Evolutionary conservation across 441 rosid genomes (phyloP).

Genomic region (Pelargonium cotyledonis): DNA sequence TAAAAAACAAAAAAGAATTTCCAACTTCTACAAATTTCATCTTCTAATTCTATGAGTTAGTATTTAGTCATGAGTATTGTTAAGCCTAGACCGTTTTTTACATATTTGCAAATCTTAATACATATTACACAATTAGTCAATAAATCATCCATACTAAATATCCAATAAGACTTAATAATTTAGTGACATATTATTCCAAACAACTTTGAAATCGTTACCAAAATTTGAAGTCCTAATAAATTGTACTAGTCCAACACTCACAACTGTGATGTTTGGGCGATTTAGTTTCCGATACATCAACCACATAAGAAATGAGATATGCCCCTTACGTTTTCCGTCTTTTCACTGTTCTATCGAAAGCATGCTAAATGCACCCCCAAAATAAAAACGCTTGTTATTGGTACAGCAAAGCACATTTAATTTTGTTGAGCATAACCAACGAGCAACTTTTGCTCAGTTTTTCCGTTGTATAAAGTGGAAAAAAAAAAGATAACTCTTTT

Average conservation of each 20-base stretch:
- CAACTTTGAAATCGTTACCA: too few relatives aligned
- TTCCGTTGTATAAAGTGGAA: background rate
- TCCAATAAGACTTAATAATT: background rate
- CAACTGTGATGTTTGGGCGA: background rate
- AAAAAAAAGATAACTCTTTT: background rate
- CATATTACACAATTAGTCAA: background rate
- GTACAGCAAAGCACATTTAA: background rate
- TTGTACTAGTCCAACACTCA: background rate
- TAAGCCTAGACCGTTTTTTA: background rate
- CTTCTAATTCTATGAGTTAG: slow-evolving; percentile 3
- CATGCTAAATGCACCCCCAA: background rate
- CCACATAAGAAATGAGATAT: background rate
- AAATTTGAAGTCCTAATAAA: too few relatives aligned
- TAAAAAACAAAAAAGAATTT: too few relatives aligned
- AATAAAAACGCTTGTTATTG: background rate
- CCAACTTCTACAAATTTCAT: background rate
- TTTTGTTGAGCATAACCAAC: background rate
- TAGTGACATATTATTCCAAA: background rate
- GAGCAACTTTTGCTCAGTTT: slow-evolving; percentile 1
- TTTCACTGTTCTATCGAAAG: background rate
- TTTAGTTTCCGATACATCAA: background rate
- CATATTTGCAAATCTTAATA: background rate
- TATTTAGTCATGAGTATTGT: background rate
- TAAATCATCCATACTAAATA: background rate
- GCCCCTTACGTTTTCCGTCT: background rate